phyloP scores from a whole-genome alignment of 805 yeast genomes.

The Zygosaccharomyces lentus region DNA sequence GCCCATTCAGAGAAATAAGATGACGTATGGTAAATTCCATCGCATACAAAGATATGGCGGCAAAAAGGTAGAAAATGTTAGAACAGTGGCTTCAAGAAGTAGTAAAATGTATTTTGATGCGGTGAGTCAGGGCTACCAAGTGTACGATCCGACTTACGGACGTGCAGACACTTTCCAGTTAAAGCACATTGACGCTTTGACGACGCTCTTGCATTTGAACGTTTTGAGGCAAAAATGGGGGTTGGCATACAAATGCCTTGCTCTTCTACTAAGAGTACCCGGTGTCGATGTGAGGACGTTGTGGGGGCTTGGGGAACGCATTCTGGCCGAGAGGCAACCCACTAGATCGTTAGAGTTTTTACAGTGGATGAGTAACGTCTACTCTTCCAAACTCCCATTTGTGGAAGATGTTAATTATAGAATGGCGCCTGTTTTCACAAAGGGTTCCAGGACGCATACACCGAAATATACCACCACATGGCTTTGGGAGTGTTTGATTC shows the following conservation, averaged over 20 bases:
- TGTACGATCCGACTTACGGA: slow-evolving; percentile 9
- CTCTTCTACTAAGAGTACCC: slow-evolving; percentile 46
- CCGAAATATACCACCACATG: slow-evolving; percentile 28
- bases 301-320: slow-evolving; percentile 64
- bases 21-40: slow-evolving; percentile 21
- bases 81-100: slow-evolving; percentile 16
- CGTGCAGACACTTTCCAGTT: slow-evolving; percentile 14
- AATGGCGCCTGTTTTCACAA: slow-evolving; percentile 29
- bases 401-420: slow-evolving; percentile 24
- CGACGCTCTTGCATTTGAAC: slow-evolving; percentile 45
- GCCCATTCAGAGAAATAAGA: slow-evolving; percentile 19
- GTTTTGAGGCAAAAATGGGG: slow-evolving; percentile 51
- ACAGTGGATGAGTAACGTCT: slow-evolving; percentile 30
- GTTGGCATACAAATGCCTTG: slow-evolving; percentile 49
- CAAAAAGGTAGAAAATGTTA: slow-evolving; percentile 13
- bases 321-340: slow-evolving; percentile 34
- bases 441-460: slow-evolving; percentile 30
- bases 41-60: slow-evolving; percentile 17
- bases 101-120: slow-evolving; percentile 15
- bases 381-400: slow-evolving; percentile 23
- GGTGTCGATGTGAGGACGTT: slow-evolving; percentile 49
- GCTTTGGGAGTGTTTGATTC: slow-evolving; percentile 27
- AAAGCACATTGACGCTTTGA: slow-evolving; percentile 32
- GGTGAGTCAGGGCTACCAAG: slow-evolving; percentile 23
- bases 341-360: slow-evolving; percentile 21